Evolutionary conservation across 73 alveolate species (phyloP), one percentile per base, ranked within the genome.

Genomic region (Paramecium caudatum): DNA sequence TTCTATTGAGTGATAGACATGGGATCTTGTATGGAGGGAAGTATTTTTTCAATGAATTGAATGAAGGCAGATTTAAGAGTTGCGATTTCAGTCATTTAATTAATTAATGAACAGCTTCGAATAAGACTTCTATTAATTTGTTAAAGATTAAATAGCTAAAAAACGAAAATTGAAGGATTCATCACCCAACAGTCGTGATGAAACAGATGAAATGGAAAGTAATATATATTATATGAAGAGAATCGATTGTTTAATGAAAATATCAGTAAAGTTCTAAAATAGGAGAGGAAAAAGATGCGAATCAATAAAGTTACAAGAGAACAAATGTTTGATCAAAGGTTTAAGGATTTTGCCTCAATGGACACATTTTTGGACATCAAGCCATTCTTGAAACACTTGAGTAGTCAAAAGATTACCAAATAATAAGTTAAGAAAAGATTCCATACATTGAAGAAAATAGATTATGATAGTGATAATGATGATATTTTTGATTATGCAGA

Each of bases 21-120:
- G 6, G 88, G 88, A 45, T 74, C 88, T 16, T 37, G 55, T 4
- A 74, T 74, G 10, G 88, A 37, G n/a, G 88, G 88, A 15, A 74
- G 88, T 39, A 74, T 19, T 74, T 74, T 74, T 45, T 74, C 88
- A 41, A 74, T 41, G 88, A 74, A 74, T 39, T 74, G 69, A 74
- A 74, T 74, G 43, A 74, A 74, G 27, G 88, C 68, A 39, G 16
- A 27, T 74, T 74, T 74, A 21, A 74, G 55, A 39, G 39, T 21
- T 47, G 8, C 16, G n/a, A 45, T 41, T 16, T 74, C 88, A 19
- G 12, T 47, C 88, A 74, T 74, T 65, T 65, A 74, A 74, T 74
- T 39, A 74, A 74, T 74, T 74, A 43, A 27, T 23, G 88, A 74
- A 36, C 43, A 74, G 43, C 47, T 27, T 74, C 62, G 88, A 74